These are phyloP conservation scores for Posidonia australis DNA, from an alignment of 106 monocot genomes.

Conservation along the genomic window DNA sequence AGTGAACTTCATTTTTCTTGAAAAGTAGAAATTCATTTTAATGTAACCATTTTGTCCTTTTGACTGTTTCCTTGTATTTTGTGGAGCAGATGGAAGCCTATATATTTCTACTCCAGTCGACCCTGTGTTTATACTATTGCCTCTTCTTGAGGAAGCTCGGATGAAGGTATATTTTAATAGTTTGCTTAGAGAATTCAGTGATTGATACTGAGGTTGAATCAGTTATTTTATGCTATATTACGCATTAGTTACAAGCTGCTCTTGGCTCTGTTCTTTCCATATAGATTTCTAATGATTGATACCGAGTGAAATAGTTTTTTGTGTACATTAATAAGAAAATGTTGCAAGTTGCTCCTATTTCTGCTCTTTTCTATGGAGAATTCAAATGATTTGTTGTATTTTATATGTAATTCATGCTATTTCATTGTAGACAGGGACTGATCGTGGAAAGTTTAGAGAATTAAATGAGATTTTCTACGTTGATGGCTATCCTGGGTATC, in stretches of 20 bases:
- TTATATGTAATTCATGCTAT: constrained; percentile 6
- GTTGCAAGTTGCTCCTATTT: too few species aligned
- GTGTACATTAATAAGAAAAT: too few species aligned
- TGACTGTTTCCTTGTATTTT: constrained; percentile 5
- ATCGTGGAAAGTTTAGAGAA: constrained; percentile 73
- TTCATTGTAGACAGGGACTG: constrained; percentile 51
- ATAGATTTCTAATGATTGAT: too few species aligned
- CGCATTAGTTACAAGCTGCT: neutral
- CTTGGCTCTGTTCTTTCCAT: neutral
- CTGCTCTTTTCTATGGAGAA: too few species aligned
- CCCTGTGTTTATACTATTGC: constrained; percentile 74
- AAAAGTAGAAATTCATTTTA: neutral
- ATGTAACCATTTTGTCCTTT: neutral
- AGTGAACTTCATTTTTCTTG: neutral
- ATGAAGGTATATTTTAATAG: constrained; percentile 44
- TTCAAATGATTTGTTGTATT: too few species aligned
- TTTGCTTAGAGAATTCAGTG: neutral
- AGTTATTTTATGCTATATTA: neutral
- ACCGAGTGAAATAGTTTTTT: too few species aligned
- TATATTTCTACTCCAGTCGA: constrained; percentile 73
- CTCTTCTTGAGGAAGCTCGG: constrained; percentile 64
- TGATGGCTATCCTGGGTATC: constrained; percentile 70
- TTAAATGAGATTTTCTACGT: constrained; percentile 83
- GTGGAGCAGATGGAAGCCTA: constrained; percentile 73
- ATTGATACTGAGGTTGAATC: neutral